Percentiles rank a stretch among this genome's conserved stretches.
phyloP scores from a whole-genome alignment of 2,329 filamentous ascomycete species.

The Sclerotinia nivalis region DNA sequence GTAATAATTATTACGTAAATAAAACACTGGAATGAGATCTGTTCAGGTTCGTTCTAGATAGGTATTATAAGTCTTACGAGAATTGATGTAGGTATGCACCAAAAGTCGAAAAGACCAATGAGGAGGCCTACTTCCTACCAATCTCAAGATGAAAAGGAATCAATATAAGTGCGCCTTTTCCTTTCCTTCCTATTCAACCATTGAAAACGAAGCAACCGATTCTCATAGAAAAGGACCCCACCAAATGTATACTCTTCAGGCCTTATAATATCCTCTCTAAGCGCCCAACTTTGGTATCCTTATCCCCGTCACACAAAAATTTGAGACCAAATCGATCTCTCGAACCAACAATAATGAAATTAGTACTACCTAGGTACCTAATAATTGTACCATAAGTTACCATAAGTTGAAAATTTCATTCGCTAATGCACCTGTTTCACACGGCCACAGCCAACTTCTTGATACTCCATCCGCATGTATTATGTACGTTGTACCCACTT shows the following conservation, averaged over 20 bases:
- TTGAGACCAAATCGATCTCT: background rate
- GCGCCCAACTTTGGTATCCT: background rate
- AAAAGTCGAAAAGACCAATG: no score
- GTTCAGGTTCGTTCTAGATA: no score
- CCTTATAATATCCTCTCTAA: background rate
- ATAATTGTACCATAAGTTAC: background rate
- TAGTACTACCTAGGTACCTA: no score
- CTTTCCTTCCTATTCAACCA: background rate
- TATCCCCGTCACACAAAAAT: background rate
- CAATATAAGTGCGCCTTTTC: no score
- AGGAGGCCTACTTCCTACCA: no score
- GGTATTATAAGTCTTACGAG: no score
- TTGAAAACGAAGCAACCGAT: background rate
- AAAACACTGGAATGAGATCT: no score
- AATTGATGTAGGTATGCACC: no score
- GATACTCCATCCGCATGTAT: no score
- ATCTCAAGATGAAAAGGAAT: no score
- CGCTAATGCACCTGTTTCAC: constrained; percentile 5
- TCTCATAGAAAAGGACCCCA: background rate
- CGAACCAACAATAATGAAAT: background rate
- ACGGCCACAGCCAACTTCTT: background rate
- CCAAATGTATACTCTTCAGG: no score
- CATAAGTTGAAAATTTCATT: background rate
- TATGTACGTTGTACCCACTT: no score
- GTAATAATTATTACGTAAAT: background rate